Evolutionary conservation across 1,284 basidiomycete species (phyloP).

Genomic region (Boletellus sp.): DNA sequence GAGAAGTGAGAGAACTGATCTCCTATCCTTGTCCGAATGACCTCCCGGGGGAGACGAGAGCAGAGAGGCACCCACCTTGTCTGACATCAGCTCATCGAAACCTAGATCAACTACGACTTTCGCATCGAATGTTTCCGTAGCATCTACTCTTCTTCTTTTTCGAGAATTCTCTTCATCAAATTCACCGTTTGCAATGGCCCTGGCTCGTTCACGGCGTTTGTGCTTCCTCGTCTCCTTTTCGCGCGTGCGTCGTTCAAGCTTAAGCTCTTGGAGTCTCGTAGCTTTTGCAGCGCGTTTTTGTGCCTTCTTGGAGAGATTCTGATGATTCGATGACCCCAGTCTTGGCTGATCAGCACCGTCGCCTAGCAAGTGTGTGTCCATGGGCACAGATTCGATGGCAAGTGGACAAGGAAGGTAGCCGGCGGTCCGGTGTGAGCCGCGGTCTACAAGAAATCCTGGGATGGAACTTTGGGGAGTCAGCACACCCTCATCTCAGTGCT

Average conservation of each 20-base stretch:
- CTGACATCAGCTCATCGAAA: conserved; percentile 93
- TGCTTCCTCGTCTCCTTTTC: conserved; percentile 73
- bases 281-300: conserved; percentile 74
- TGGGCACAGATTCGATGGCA: conserved; percentile 4
- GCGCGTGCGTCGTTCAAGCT: conserved; percentile 70
- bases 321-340: conserved; percentile 16
- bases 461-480: neutral
- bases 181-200: conserved; percentile 55
- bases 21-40: conserved; percentile 54
- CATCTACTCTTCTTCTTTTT: conserved; percentile 40
- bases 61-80: conserved; percentile 64
- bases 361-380: conserved; percentile 17
- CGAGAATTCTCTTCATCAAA: conserved; percentile 45
- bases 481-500: neutral
- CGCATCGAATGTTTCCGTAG: conserved; percentile 58
- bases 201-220: conserved; percentile 54
- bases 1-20: conserved; percentile 81
- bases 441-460: neutral
- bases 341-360: conserved; percentile 10
- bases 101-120: conserved; percentile 86
- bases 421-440: conserved; percentile 25
- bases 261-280: conserved; percentile 61
- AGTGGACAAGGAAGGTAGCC: conserved; percentile 6
- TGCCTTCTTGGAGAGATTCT: conserved; percentile 72
- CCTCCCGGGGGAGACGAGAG: conserved; percentile 14